Percentiles rank a stretch among this genome's conserved stretches.
phyloP scores from a whole-genome alignment of 2,329 filamentous ascomycete genomes.

The Domatiomyces catenatus region DNA sequence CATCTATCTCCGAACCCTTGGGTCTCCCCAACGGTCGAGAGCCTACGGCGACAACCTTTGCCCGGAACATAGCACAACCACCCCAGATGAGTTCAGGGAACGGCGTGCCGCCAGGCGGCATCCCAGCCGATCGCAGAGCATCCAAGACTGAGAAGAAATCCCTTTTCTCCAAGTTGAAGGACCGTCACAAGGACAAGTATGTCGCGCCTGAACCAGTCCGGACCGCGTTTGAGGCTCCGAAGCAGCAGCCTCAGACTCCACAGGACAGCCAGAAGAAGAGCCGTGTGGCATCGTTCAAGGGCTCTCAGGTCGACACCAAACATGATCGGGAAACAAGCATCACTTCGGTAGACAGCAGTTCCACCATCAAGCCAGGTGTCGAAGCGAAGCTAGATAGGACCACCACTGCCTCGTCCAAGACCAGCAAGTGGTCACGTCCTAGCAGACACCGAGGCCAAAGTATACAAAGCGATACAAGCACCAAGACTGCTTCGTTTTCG shows the following conservation, averaged over 20 bases:
- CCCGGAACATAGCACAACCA: conserved; percentile 37
- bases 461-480: conserved; percentile 30
- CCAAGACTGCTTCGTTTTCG: conserved; percentile 35
- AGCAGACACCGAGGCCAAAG: conserved; percentile 11
- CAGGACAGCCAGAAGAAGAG: conserved; percentile 10
- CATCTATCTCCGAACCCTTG: conserved; percentile 36
- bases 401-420: conserved; percentile 14
- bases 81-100: conserved; percentile 36
- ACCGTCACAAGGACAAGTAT: conserved; percentile 33
- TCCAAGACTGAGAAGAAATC: conserved; percentile 30
- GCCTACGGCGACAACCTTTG: conserved; percentile 45
- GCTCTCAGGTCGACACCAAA: conserved; percentile 10
- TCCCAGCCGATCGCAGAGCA: conserved; percentile 47
- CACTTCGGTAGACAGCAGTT: conserved; percentile 19
- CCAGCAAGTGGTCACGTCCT: conserved; percentile 11
- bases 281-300: conserved; percentile 9
- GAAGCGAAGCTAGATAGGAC: conserved; percentile 14
- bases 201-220: conserved; percentile 21
- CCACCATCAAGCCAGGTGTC: conserved; percentile 18
- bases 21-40: conserved; percentile 64
- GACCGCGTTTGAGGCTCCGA: conserved; percentile 16
- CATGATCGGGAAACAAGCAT: conserved; percentile 19
- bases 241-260: conserved; percentile 4
- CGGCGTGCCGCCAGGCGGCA: conserved; percentile 52
- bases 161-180: conserved; percentile 39